phyloP scores from a whole-genome alignment of 139 green algal species.

The Chlorella sp. region DNA sequence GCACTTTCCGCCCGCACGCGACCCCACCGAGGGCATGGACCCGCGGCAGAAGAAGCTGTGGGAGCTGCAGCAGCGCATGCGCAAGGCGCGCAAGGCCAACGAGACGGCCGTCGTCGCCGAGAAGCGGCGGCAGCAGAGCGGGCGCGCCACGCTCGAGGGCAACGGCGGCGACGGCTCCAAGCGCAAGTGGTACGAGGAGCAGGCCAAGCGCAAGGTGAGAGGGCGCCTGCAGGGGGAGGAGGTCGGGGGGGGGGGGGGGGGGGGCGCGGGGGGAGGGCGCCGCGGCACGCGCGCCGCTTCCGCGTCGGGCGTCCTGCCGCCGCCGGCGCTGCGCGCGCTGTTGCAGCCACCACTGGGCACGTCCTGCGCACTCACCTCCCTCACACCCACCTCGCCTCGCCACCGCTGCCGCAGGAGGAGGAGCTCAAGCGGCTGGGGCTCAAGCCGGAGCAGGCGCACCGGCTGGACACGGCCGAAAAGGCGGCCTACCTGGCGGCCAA shows the following conservation, averaged over 20 bases:
- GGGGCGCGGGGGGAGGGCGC: not conserved
- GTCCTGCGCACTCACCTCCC: too few relatives aligned
- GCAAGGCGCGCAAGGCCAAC: constrained; percentile 85
- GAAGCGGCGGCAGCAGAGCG: constrained; percentile 59
- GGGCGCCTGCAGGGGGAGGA: constrained; percentile 21
- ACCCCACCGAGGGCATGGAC: constrained; percentile 70
- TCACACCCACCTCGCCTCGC: not conserved
- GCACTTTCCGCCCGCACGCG: not conserved
- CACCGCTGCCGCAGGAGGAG: constrained; percentile 39
- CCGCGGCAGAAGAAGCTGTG: constrained; percentile 82
- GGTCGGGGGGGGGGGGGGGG: not conserved
- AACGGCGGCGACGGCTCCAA: constrained; percentile 30
- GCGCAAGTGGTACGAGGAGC: constrained; percentile 82
- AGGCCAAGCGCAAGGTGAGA: constrained; percentile 66
- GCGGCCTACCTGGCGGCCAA: constrained; percentile 77
- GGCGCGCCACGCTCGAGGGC: not conserved
- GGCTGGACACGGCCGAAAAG: constrained; percentile 83
- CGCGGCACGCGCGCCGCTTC: too few relatives aligned
- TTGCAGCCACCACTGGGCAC: too few relatives aligned
- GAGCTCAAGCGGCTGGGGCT: constrained; percentile 79
- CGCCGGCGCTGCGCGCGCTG: too few relatives aligned
- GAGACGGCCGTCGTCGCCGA: constrained; percentile 87
- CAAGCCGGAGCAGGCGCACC: constrained; percentile 62
- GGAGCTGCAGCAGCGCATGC: constrained; percentile 81
- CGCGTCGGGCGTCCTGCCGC: too few relatives aligned